Evolutionary conservation across 306 rosid genomes (phyloP).

Genomic region (Medicago truncatula): MtrunA17r5.0-ANR NC_053042.1:6995001-6995500

Average conservation of each 20-base stretch:
- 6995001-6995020: background rate
- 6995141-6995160: background rate
- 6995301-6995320: background rate
- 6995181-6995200: too few species aligned
- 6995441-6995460: slow-evolving; percentile 72
- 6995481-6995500: slow-evolving; percentile 78
- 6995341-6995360: slow-evolving; percentile 22
- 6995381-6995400: slow-evolving; percentile 71
- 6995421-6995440: slow-evolving; percentile 65
- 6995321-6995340: background rate
- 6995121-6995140: background rate
- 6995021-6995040: background rate
- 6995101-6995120: background rate
- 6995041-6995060: background rate
- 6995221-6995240: too few species aligned
- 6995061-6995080: background rate
- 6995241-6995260: too few species aligned
- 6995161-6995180: background rate
- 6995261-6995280: background rate
- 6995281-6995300: slow-evolving; percentile 21
- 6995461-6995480: slow-evolving; percentile 85
- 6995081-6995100: background rate
- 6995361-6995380: slow-evolving; percentile 24
- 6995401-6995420: slow-evolving; percentile 78
- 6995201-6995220: too few species aligned